Conservation (phyloP, 2,329 filamentous ascomycete genomes). For the Hypoxylon sp. region DNA sequence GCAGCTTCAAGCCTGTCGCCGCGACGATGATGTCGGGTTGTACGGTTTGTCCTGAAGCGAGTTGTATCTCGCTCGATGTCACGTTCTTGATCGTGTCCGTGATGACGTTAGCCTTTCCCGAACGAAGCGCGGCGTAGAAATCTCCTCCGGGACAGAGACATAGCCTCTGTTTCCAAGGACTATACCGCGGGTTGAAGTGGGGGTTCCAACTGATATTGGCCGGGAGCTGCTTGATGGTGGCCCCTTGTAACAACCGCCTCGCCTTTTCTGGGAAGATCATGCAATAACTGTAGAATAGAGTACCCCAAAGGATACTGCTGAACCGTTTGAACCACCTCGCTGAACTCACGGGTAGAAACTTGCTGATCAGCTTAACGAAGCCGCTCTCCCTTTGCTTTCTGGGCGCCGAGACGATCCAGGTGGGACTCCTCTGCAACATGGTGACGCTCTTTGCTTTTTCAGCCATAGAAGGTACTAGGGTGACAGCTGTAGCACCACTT, state of each 20-base stretch:
- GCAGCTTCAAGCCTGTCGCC: conserved; percentile 75
- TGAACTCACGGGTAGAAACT: conserved; percentile 28
- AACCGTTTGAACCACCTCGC: conserved; percentile 56
- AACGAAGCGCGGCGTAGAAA: conserved; percentile 67
- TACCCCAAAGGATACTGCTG: conserved; percentile 64
- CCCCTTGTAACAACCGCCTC: conserved; percentile 62
- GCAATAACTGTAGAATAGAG: conserved; percentile 66
- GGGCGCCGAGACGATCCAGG: conserved; percentile 72
- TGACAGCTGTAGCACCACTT: conserved; percentile 83
- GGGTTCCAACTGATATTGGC: conserved; percentile 67
- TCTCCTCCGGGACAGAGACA: conserved; percentile 75
- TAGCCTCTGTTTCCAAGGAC: conserved; percentile 81
- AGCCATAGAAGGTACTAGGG: conserved; percentile 78
- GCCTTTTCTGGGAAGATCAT: conserved; percentile 66
- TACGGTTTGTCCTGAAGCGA: conserved; percentile 65
- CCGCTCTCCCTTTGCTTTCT: conserved; percentile 54
- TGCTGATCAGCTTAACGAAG: conserved; percentile 49
- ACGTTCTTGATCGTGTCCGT: conserved; percentile 68
- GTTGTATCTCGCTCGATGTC: conserved; percentile 63
- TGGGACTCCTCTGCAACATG: conserved; percentile 84
- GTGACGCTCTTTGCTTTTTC: conserved; percentile 76
- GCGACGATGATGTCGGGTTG: conserved; percentile 78
- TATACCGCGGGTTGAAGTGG: conserved; percentile 76
- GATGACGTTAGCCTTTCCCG: conserved; percentile 62
- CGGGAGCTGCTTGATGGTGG: conserved; percentile 67